Evolutionary conservation across 2,329 filamentous ascomycete species (phyloP), one percentile per base, ranked within the genome.

Genomic region (Stagonosporopsis tanaceti): DNA sequence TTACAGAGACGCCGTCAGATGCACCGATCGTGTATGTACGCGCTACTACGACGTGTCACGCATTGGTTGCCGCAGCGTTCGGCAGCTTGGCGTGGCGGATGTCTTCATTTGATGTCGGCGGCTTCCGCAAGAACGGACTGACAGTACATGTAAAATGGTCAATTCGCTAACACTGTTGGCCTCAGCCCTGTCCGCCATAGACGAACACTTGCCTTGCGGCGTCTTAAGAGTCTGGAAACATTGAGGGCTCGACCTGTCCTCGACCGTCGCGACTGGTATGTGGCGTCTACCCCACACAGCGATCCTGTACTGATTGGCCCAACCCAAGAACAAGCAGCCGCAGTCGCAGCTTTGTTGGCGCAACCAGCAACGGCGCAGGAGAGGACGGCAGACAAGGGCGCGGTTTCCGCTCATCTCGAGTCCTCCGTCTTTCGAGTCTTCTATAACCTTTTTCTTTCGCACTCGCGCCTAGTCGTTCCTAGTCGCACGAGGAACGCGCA

Each of bases 341-440:
- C 53, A 57, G 48, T 44, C 48, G 44, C 54, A 53, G 38, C 54
- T 57, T 57, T 52, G 54, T 57, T 44, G 44, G 54, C 48, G 47
- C 44, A 39, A 39, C 37, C 37, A 39, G 37, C 37, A 53, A 38
- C 50, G 53, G 40, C 42, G 44, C 47, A 39, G 37, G 34, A 46
- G 44, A 52, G 57, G 50, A 60, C 50, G 47, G 39, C 22, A 46
- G 51, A 47, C 57, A 55, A 55, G 57, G 59, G 57, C 53, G 56
- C 52, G 25, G 37, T 44, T 60, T 63, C 56, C 63, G 60, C 57
- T 38, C 51, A 58, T 51, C 53, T 64, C 59, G 55, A 61, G 37
- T 53, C 52, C 39, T 60, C 35, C 38, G 3, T 47, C 20, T 20
- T 9, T 53, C 34, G 47, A 58, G 30, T 45, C 41, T 35, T 17